phyloP scores from a whole-genome alignment of 2,329 filamentous ascomycete species.

The Dryadomyces quercivorus region DNA sequence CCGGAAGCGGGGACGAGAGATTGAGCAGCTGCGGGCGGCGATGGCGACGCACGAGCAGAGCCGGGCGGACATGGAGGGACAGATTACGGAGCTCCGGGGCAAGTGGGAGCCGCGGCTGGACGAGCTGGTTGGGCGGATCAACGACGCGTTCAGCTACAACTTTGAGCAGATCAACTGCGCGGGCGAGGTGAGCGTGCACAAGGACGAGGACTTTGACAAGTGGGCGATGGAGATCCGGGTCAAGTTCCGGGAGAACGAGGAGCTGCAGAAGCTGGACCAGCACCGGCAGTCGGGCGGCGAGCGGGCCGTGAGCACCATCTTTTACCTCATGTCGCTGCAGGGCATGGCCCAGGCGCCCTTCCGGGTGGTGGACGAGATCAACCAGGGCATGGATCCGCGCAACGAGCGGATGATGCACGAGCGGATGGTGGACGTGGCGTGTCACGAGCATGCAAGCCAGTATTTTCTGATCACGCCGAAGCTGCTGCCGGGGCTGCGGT shows the following conservation, averaged over 20 bases:
- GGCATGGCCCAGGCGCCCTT: conserved; percentile 89
- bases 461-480: conserved; percentile 99
- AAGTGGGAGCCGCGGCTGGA: conserved; percentile 82
- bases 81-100: conserved; percentile 54
- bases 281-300: conserved; percentile 95
- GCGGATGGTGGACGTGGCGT: conserved; percentile 96
- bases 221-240: conserved; percentile 94
- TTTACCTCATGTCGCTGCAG: conserved; percentile 97
- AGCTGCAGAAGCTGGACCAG: conserved; percentile 71
- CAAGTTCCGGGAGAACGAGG: conserved; percentile 82
- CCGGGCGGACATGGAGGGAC: conserved; percentile 39
- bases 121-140: conserved; percentile 65
- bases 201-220: conserved; percentile 83
- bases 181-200: conserved; percentile 78
- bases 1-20: conserved; percentile 57
- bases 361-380: conserved; percentile 98
- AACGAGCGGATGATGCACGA: conserved; percentile 98
- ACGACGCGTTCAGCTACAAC: conserved; percentile 81
- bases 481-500: conserved; percentile 71
- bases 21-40: conserved; percentile 47
- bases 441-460: conserved; percentile 63
- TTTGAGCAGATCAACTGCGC: conserved; percentile 91
- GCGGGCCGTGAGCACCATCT: conserved; percentile 91
- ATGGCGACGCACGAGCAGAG: conserved; percentile 42
- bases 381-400: conserved; percentile 97